A percentile compares a stretch with the other conserved stretches of the same genome.
Conservation (phyloP, 1,139 yeast species). For the Geotrichum europaeum region DNA sequence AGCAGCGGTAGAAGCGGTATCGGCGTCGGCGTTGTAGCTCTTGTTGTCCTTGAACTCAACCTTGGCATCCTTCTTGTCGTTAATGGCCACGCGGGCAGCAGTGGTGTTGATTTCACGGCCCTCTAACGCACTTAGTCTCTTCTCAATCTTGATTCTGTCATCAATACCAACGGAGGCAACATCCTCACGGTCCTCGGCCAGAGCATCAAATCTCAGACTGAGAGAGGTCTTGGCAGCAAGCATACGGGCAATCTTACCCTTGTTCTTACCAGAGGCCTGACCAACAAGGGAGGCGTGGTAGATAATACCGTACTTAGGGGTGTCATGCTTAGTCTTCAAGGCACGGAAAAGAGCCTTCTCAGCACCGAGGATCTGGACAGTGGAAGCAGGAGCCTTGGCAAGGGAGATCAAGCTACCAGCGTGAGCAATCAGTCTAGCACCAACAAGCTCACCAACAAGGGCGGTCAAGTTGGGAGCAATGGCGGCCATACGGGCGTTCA, state of each 20-base stretch:
- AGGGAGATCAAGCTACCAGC: conserved; percentile 95
- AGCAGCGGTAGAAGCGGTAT: conserved; percentile 43
- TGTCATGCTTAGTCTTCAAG: conserved; percentile 94
- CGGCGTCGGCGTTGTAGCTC: conserved; percentile 93
- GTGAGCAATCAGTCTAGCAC: conserved; percentile 96
- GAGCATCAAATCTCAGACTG: conserved; percentile 91
- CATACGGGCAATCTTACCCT: conserved; percentile 98
- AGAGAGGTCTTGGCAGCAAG: conserved; percentile 98
- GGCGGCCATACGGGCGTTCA: conserved; percentile 92
- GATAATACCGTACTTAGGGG: conserved; percentile 96
- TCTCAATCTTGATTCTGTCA: conserved; percentile 89
- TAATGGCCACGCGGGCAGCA: conserved; percentile 30
- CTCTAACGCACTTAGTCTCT: conserved; percentile 89
- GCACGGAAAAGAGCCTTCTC: conserved; percentile 99
- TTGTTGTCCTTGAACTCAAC: conserved; percentile 31
- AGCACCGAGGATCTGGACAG: conserved; percentile 97
- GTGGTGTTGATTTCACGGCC: conserved; percentile 55
- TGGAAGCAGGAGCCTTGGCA: conserved; percentile 97
- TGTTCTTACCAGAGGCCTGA: conserved; percentile 94
- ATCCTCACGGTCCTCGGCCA: conserved; percentile 89
- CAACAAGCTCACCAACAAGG: conserved; percentile 95
- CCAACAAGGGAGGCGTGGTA: conserved; percentile 98
- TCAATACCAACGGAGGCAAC: conserved; percentile 89
- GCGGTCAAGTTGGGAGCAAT: conserved; percentile 97
- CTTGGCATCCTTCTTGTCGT: conserved; percentile 27